Conservation (phyloP, 495 filamentous ascomycete genomes). For the Penicillium diatomitis region DNA sequence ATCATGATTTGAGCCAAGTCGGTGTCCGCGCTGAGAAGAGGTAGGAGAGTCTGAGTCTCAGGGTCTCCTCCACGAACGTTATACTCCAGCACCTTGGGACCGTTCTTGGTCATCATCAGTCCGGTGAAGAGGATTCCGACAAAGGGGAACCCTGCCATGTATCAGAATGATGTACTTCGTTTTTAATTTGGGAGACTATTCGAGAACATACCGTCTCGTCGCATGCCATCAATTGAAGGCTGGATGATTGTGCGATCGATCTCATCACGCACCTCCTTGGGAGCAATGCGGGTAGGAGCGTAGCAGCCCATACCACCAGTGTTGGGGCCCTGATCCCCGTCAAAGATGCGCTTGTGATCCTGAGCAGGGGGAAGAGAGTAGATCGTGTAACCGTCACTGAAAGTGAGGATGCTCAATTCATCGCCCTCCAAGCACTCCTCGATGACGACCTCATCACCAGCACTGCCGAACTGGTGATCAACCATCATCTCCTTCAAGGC, state of each 20-base stretch:
- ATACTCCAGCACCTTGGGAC: conserved; percentile 89
- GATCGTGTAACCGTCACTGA: conserved; percentile 83
- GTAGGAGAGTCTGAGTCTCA: conserved; percentile 87
- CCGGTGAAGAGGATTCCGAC: conserved; percentile 88
- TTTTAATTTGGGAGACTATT: background rate
- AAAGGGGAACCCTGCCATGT: conserved; percentile 52
- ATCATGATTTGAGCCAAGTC: conserved; percentile 89
- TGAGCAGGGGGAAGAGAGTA: conserved; percentile 83
- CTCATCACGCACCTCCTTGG: conserved; percentile 60
- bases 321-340: conserved; percentile 86
- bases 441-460: conserved; percentile 89
- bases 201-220: conserved; percentile 48
- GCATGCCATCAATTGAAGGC: conserved; percentile 86
- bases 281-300: conserved; percentile 78
- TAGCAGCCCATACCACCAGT: conserved; percentile 99
- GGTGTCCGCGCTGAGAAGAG: conserved; percentile 66
- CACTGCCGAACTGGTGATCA: conserved; percentile 74
- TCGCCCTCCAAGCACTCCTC: conserved; percentile 91
- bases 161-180: background rate
- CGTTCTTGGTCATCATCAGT: conserved; percentile 84
- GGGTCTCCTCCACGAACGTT: conserved; percentile 96
- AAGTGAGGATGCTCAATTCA: conserved; percentile 83
- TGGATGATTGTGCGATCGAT: conserved; percentile 76
- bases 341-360: conserved; percentile 90
- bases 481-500: conserved; percentile 87